A percentile compares a stretch with the other conserved stretches of the same genome.
phyloP scores from a whole-genome alignment of 2,329 filamentous ascomycete genomes.

The Xylaria sp. region DNA sequence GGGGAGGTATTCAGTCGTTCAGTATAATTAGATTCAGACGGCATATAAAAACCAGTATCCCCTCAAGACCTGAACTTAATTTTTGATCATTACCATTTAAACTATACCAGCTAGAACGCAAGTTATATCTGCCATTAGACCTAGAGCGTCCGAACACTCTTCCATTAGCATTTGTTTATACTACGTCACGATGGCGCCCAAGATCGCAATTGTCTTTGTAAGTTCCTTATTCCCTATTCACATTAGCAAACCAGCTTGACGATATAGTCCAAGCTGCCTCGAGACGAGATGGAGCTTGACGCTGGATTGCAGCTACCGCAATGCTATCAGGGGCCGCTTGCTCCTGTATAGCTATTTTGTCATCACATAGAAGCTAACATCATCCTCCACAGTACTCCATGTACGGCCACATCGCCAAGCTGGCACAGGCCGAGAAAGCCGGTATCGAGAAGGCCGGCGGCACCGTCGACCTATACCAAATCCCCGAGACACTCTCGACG shows the following conservation, averaged over 20 bases:
- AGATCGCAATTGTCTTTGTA: conserved; percentile 50
- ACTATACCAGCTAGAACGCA: conserved; percentile 10
- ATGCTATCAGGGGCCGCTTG: background rate
- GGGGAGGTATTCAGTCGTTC: background rate
- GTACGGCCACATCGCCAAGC: conserved; percentile 87
- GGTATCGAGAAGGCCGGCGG: conserved; percentile 92
- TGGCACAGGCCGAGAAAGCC: conserved; percentile 90
- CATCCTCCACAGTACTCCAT: conserved; percentile 78
- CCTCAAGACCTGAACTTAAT: conserved; percentile 7
- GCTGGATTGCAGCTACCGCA: background rate
- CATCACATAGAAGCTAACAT: conserved; percentile 35
- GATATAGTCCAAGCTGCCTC: background rate
- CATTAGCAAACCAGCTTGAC: background rate
- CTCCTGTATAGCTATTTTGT: background rate
- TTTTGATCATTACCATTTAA: background rate
- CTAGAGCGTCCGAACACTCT: background rate
- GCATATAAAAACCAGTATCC: conserved; percentile 27
- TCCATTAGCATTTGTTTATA: background rate
- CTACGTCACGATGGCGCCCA: conserved; percentile 45
- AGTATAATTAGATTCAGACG: background rate
- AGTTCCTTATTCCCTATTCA: conserved; percentile 29
- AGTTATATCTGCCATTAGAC: background rate
- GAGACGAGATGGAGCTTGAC: background rate
- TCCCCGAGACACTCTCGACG: conserved; percentile 85
- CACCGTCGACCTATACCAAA: conserved; percentile 83